These are phyloP conservation scores for Penicillium fimorum DNA, from an alignment of 495 filamentous ascomycete species.

Conservation along the genomic window DNA sequence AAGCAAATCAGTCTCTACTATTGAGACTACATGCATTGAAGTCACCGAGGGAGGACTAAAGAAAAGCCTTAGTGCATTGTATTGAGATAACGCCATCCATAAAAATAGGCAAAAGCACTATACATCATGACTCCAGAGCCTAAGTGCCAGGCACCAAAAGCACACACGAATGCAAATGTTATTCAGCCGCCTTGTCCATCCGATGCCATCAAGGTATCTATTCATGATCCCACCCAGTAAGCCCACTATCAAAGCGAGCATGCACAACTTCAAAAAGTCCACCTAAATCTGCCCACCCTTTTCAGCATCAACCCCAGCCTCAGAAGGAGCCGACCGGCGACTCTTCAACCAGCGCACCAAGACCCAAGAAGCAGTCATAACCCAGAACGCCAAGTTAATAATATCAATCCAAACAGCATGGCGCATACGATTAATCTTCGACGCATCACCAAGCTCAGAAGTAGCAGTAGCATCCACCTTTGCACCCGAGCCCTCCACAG, in stretches of 20 bases:
- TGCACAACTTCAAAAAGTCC: not conserved
- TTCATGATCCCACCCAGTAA: not conserved
- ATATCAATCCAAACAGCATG: conserved; percentile 85
- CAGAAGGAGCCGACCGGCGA: conserved; percentile 9
- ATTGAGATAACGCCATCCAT: not conserved
- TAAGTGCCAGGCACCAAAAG: not conserved
- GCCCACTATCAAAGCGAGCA: conserved; percentile 2
- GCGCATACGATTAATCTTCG: conserved; percentile 68
- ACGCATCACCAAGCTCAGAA: conserved; percentile 19
- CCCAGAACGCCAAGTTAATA: conserved; percentile 69
- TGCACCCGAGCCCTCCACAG: conserved; percentile 45
- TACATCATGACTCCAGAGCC: conserved; percentile 1
- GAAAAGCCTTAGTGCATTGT: not conserved
- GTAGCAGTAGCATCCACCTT: conserved; percentile 27
- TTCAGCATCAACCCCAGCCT: conserved; percentile 19
- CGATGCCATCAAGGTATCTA: conserved; percentile 3
- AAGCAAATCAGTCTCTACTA: not conserved
- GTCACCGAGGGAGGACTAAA: not conserved
- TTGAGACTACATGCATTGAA: not conserved
- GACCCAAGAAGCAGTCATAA: conserved; percentile 50
- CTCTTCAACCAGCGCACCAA: conserved; percentile 40
- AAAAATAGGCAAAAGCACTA: not conserved
- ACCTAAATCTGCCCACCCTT: conserved; percentile 14
- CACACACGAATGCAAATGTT: not conserved
- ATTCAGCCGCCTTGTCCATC: not conserved